Conservation (phyloP, 2,329 filamentous ascomycete genomes). For the Lasiodiplodia gonubiensis region DNA sequence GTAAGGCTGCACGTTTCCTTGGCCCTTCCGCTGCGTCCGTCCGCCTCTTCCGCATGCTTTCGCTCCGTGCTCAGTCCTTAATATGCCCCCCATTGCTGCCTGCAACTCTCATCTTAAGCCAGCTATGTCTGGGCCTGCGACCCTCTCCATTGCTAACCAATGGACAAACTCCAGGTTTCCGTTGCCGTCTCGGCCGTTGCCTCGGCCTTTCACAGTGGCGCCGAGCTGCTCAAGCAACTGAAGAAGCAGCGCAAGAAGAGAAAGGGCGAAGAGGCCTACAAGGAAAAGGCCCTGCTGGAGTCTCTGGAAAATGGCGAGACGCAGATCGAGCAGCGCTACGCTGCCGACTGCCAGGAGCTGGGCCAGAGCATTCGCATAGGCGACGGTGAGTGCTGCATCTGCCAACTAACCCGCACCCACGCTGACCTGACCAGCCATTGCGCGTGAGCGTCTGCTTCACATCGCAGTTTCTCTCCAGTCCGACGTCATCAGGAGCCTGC, state of each 20-base stretch:
- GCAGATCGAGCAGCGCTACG: conserved; percentile 43
- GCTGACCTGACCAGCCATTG: conserved; percentile 38
- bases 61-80: conserved; percentile 18
- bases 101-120: background rate
- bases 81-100: background rate
- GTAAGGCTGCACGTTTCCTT: conserved; percentile 14
- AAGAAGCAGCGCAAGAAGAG: conserved; percentile 40
- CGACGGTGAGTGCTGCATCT: conserved; percentile 42
- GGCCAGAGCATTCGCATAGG: conserved; percentile 46
- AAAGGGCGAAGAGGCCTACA: conserved; percentile 40
- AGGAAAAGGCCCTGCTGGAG: conserved; percentile 47
- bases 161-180: conserved; percentile 40
- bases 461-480: conserved; percentile 49
- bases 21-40: conserved; percentile 1
- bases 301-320: conserved; percentile 46
- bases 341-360: conserved; percentile 42
- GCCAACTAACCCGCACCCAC: conserved; percentile 19
- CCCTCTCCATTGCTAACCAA: conserved; percentile 27
- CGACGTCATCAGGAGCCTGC: conserved; percentile 47
- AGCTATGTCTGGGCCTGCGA: background rate
- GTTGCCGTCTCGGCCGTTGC: conserved; percentile 51
- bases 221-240: conserved; percentile 45
- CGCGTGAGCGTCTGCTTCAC: conserved; percentile 45
- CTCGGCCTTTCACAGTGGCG: conserved; percentile 50
- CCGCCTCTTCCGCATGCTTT: conserved; percentile 14